Evolutionary conservation across 75 land plant species (phyloP).

Genomic region (Larix kaempferi): DNA sequence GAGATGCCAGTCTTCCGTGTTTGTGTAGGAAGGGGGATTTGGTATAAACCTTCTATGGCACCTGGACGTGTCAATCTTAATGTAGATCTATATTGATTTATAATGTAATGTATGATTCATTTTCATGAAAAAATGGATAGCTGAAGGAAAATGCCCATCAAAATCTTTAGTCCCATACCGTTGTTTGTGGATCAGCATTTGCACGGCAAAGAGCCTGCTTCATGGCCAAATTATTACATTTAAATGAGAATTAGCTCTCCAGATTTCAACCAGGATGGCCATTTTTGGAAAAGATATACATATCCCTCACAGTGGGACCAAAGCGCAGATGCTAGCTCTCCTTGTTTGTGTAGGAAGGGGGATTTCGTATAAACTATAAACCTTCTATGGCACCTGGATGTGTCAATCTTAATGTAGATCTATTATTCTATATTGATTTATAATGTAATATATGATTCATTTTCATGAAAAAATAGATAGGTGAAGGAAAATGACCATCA

Average conservation of each 20-base stretch:
- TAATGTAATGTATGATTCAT: neutral
- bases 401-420: neutral
- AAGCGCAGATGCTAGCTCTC: neutral
- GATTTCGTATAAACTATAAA: neutral
- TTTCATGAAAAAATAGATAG: no score
- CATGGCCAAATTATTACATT: slow-evolving; percentile 20
- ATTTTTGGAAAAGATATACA: no score
- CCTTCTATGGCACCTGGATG: neutral
- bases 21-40: no score
- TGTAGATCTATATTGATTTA: no score
- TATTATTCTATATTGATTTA: no score
- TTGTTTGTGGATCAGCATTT: slow-evolving; percentile 58
- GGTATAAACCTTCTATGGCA: no score
- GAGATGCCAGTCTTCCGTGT: no score
- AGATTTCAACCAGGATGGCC: no score
- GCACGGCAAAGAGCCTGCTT: slow-evolving; percentile 41
- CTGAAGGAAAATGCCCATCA: neutral
- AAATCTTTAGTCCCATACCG: slow-evolving; percentile 22
- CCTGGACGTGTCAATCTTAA: neutral
- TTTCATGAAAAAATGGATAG: no score
- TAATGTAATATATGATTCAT: no score
- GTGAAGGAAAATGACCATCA: neutral
- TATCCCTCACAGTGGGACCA: neutral
- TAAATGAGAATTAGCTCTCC: no score
- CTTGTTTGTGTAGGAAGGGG: neutral